Percentiles rank a stretch among this genome's conserved stretches.
These are phyloP conservation scores for Cryptosporidium meleagridis DNA, from an alignment of 169 alveolate genomes.

Conservation along the genomic window DNA sequence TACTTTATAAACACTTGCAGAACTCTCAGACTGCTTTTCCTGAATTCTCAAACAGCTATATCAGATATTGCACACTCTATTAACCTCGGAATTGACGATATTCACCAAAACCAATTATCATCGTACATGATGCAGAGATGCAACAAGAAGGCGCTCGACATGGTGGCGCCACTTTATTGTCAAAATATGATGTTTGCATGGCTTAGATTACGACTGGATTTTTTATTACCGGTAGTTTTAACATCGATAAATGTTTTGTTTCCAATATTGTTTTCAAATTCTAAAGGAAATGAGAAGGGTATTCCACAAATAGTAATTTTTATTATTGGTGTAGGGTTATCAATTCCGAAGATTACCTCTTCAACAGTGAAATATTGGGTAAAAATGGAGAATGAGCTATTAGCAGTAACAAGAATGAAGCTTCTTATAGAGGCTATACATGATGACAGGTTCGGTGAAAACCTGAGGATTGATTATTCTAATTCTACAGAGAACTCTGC, in stretches of 20 bases:
- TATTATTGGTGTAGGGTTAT: constrained; percentile 15
- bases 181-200: constrained; percentile 51
- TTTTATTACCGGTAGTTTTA: constrained; percentile 29
- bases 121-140: neutral
- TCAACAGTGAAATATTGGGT: constrained; percentile 54
- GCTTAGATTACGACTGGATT: constrained; percentile 53
- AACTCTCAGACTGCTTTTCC: constrained; percentile 17
- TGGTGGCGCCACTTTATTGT: constrained; percentile 41
- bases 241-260: constrained; percentile 21
- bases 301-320: constrained; percentile 11
- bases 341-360: constrained; percentile 48
- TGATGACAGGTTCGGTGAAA: constrained; percentile 4
- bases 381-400: constrained; percentile 51
- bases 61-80: constrained; percentile 33
- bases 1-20: constrained; percentile 57
- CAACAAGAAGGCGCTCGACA: neutral
- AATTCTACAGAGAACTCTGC: neutral
- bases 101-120: neutral
- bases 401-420: constrained; percentile 53
- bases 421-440: neutral
- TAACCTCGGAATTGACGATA: constrained; percentile 23
- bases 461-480: neutral
- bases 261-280: constrained; percentile 10
- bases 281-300: neutral
- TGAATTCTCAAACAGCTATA: constrained; percentile 15